Evolutionary conservation across 2,329 filamentous ascomycete genomes (phyloP).

Genomic region (Neofusicoccum laricinum): DNA sequence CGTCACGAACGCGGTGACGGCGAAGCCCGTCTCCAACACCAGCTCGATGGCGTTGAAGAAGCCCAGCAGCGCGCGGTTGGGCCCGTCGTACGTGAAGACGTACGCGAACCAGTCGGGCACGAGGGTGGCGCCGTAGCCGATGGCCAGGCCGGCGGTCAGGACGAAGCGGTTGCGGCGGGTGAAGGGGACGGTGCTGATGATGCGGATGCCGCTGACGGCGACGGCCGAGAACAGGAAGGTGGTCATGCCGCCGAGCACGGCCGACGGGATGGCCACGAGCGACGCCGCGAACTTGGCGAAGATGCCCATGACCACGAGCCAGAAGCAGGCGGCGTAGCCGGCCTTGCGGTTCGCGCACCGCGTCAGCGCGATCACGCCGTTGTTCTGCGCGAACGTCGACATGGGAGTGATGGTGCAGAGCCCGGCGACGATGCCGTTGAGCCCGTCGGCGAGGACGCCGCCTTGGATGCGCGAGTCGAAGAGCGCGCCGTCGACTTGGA

Average conservation of each 20-base stretch:
- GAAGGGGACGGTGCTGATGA: constrained; percentile 69
- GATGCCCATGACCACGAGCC: constrained; percentile 76
- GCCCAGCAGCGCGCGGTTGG: constrained; percentile 65
- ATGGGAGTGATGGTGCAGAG: constrained; percentile 79
- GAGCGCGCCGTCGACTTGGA: constrained; percentile 68
- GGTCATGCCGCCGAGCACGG: constrained; percentile 53
- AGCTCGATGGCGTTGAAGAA: constrained; percentile 66
- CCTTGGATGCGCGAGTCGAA: constrained; percentile 79
- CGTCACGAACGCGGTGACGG: constrained; percentile 69
- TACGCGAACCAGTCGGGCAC: constrained; percentile 60
- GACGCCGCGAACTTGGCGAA: constrained; percentile 81
- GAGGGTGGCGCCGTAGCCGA: constrained; percentile 61
- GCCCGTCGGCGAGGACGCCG: constrained; percentile 72
- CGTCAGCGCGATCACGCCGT: constrained; percentile 79
- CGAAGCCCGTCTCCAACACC: constrained; percentile 60
- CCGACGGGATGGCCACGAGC: constrained; percentile 68
- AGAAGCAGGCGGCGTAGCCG: constrained; percentile 74
- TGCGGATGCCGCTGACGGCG: constrained; percentile 72
- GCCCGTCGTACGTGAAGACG: constrained; percentile 70
- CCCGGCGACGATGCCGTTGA: constrained; percentile 72
- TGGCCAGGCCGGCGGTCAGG: constrained; percentile 68
- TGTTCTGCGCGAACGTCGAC: constrained; percentile 80
- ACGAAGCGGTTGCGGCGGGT: constrained; percentile 81
- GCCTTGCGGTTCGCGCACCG: constrained; percentile 78
- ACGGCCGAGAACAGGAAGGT: constrained; percentile 79